Evolutionary conservation across 345 rosid genomes (phyloP).

Genomic region (Populus tremula): DNA sequence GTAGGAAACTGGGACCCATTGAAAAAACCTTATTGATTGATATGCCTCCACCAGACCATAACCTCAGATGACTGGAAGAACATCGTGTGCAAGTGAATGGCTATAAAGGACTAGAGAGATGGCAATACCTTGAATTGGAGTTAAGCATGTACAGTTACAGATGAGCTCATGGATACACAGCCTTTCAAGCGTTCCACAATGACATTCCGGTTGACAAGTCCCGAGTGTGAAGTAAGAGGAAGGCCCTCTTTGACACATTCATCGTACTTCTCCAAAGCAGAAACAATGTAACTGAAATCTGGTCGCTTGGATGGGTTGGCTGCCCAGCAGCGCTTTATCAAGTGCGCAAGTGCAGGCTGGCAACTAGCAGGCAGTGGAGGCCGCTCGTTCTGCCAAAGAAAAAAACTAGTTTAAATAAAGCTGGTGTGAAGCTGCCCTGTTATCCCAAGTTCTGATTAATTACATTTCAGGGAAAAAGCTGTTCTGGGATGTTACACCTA

Average conservation of each 20-base stretch:
- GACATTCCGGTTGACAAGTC: constrained; percentile 55
- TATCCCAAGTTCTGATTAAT: background rate
- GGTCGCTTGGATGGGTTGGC: constrained; percentile 86
- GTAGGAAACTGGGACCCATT: constrained; percentile 11
- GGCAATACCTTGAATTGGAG: constrained; percentile 26
- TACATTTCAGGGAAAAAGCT: background rate
- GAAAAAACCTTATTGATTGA: background rate
- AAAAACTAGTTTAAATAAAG: background rate
- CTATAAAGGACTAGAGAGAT: background rate
- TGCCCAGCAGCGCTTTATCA: constrained; percentile 93
- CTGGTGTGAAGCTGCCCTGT: background rate
- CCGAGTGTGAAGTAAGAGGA: constrained; percentile 72
- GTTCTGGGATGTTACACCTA: too few relatives aligned
- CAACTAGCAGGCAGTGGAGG: constrained; percentile 93
- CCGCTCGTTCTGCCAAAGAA: constrained; percentile 66
- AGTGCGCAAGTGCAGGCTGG: constrained; percentile 80
- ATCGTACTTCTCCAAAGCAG: constrained; percentile 73
- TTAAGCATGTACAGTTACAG: constrained; percentile 80
- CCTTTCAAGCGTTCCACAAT: constrained; percentile 73
- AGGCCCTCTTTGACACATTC: constrained; percentile 87
- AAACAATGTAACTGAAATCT: constrained; percentile 78
- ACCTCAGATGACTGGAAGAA: constrained; percentile 13
- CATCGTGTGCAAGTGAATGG: constrained; percentile 23
- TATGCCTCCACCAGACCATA: constrained; percentile 6
- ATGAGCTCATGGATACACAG: constrained; percentile 67